Evolutionary conservation across 768 basidiomycete species (phyloP), one percentile per base, ranked within the genome.

Genomic region (Mycena filopes): DNA sequence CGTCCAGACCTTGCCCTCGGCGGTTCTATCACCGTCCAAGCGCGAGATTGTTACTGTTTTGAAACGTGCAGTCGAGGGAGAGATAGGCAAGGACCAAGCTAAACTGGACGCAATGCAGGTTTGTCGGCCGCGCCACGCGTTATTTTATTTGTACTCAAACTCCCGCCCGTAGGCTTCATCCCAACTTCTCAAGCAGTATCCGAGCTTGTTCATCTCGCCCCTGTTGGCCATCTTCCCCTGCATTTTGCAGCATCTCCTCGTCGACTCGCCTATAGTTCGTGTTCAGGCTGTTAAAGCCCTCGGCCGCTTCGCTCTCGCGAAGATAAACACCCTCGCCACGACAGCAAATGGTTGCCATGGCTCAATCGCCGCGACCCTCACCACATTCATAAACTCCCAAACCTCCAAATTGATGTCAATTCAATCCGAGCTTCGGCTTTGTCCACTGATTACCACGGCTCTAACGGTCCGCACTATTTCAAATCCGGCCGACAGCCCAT

Each of bases 271-370:
- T 9, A 72, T 74, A 11, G 56, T 75, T 42, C 85, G 89, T 42
- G 67, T 82, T 0, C 81, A 86, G 59, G 87, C 91, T 3, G 86
- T 84, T 10, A 80, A 85, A 68, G 87, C 88, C 3, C 78, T 91
- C 0, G 82, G 84, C 41, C 84, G 87, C 3, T 82, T 89, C 55
- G 85, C 84, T 13, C 68, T 81, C 5, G 87, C 79, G 2, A 83
- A 80, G 65, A 68, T 79, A 46, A 53, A 58, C 1, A 48, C 58
- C 28, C 68, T 58, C 11, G 40, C 62, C 2, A 43, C 49, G 50
- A 51, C 60, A 36, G 55, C 60, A 61, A 59, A 42, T 49, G 45
- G 51, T 33, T 69, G 57, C 26, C 63, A 69, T 29, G 18, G 51
- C 31, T 49, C 60, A 40, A 26, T 69, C 33, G 43, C 56, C 41